Evolutionary conservation across 2,329 filamentous ascomycete species (phyloP), one percentile per base, ranked within the genome.

Genomic region (Cladosporium sp.): DNA sequence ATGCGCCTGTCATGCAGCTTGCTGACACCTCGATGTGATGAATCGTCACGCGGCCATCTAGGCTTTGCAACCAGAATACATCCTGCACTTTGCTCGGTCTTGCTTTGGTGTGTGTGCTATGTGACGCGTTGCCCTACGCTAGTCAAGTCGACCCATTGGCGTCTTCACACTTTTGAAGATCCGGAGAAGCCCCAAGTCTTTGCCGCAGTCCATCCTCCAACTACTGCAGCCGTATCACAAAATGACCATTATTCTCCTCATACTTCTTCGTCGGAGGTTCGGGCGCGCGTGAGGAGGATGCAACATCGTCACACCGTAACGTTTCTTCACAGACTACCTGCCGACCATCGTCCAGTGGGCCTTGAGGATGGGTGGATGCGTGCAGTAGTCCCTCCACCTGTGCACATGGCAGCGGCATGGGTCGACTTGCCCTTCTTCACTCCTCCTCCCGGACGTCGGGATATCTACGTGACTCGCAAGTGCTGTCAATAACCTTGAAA

Each of bases 161-260:
- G 39, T 56, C 54, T 56, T 56, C 54, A 56, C 40, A 34, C 30
- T 19, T 39, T 37, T 8, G 42, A 37, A 49, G 42, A 56, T 56
- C 54, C 54, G 54, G 54, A 56, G 54, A 56, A 47, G 42, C 20
- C 42, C 54, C 54, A 56, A 12, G 34, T 22, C 50, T 52, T 28
- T 56, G 42, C 54, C 54, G 54, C 20, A 39, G 42, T 39, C 36
- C 25, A 25, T 25, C 25, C 25, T 3, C 25, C 25, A n/a, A 49
- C 54, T 56, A 56, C 54, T 56, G 54, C 54, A 56, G 54, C 54
- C 54, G 36, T 42, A 37, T 36, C 49, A 22, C 49, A 45, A 30
- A 45, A 30, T 45, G 25, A 45, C 22, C 30, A 34, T 45, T 25
- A 6, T 25, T 25, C 25, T 25, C 42, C 3, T 17, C 20, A 47